Conservation (phyloP, 108 stramenopile genomes). For the Craspedostauros australis region DNA sequence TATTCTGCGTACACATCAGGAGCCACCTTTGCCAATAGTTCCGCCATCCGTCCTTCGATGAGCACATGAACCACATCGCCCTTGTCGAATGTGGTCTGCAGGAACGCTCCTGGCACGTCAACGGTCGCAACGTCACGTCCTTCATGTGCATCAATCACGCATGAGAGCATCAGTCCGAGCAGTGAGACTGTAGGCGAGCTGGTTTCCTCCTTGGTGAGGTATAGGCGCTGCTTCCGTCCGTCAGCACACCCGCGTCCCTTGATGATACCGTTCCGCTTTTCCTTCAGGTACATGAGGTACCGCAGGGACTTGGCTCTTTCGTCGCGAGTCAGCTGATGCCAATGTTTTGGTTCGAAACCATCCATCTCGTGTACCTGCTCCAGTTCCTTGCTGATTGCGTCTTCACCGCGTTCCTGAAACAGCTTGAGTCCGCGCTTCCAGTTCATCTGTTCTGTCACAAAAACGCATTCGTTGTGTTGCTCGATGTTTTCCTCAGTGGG, state of each 20-base stretch:
- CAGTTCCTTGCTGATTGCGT: constrained; percentile 30
- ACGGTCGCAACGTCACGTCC: constrained; percentile 13
- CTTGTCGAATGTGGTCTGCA: too few relatives aligned
- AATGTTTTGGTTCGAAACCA: constrained; percentile 19
- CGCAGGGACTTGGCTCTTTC: constrained; percentile 19
- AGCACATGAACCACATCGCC: constrained; percentile 1
- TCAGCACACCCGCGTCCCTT: constrained; percentile 36
- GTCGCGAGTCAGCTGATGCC: constrained; percentile 10
- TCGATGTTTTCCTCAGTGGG: too few relatives aligned
- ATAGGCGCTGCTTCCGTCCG: constrained; percentile 26
- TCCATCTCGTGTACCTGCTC: constrained; percentile 28
- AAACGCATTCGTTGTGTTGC: too few relatives aligned
- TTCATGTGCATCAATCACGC: constrained; percentile 33
- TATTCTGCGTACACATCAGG: background rate
- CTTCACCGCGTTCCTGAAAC: constrained; percentile 27
- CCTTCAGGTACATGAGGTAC: constrained; percentile 40
- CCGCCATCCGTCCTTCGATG: constrained; percentile 4
- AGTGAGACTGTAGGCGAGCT: constrained; percentile 26
- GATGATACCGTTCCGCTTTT: constrained; percentile 28
- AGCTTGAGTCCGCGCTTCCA: constrained; percentile 11
- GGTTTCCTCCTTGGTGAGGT: constrained; percentile 25
- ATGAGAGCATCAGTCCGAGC: constrained; percentile 21
- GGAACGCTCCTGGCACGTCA: constrained; percentile 42
- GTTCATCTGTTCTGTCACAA: background rate
- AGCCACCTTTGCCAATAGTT: constrained; percentile 4